Conservation (phyloP, 805 yeast genomes). For the Candida ovalis region DNA sequence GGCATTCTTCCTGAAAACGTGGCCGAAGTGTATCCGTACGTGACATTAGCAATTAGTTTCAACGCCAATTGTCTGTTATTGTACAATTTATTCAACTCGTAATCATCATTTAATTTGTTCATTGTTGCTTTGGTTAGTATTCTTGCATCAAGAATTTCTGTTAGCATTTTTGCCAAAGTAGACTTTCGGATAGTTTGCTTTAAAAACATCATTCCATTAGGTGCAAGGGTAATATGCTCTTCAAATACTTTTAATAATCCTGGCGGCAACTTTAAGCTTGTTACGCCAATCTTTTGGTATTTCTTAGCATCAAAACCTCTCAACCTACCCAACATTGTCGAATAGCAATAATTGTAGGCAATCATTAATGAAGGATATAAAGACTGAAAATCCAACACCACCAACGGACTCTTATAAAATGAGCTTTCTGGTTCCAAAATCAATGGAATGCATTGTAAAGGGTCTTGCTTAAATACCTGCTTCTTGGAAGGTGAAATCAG, state of each 20-base stretch:
- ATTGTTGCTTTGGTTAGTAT: slow-evolving; percentile 75
- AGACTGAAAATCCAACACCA: slow-evolving; percentile 91
- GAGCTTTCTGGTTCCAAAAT: slow-evolving; percentile 90
- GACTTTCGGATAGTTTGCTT: slow-evolving; percentile 66
- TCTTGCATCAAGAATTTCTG: slow-evolving; percentile 77
- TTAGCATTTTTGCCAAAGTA: slow-evolving; percentile 74
- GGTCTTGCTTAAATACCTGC: slow-evolving; percentile 79
- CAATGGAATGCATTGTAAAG: slow-evolving; percentile 83
- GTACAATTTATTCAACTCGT: slow-evolving; percentile 50
- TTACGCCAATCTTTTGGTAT: slow-evolving; percentile 51
- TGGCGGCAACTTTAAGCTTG: slow-evolving; percentile 44
- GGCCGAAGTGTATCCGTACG: slow-evolving; percentile 95
- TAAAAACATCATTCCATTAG: slow-evolving; percentile 83
- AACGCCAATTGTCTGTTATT: slow-evolving; percentile 81
- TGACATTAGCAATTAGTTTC: slow-evolving; percentile 89
- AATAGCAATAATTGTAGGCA: slow-evolving; percentile 85
- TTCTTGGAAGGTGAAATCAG: slow-evolving; percentile 74
- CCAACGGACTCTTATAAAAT: slow-evolving; percentile 82
- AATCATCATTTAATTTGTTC: slow-evolving; percentile 46
- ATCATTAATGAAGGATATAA: slow-evolving; percentile 89
- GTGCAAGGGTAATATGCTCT: slow-evolving; percentile 64
- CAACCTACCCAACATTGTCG: slow-evolving; percentile 64
- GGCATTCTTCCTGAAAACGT: slow-evolving; percentile 98
- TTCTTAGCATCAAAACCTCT: slow-evolving; percentile 45
- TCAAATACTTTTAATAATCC: slow-evolving; percentile 53